Evolutionary conservation across 768 basidiomycete species (phyloP), one percentile per base, ranked within the genome.

Genomic region (Chalciporus chontae): DNA sequence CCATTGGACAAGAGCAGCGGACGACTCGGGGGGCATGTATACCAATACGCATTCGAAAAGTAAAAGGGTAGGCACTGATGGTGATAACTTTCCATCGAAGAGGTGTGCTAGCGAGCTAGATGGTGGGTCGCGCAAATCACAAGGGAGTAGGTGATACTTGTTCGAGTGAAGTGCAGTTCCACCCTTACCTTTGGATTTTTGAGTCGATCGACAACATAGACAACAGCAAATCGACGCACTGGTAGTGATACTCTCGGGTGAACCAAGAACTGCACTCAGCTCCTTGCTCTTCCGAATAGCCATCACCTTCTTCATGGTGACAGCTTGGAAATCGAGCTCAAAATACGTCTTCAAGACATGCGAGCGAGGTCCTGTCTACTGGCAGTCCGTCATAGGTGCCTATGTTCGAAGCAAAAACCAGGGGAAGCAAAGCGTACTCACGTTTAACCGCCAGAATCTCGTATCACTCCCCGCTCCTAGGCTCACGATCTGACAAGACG

Each of bases 381-480:
- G n/a, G 18, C 24, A 21, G 50, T 52, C 32, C 5, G 40, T 48
- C 40, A 46, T 52, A 10, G 29, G 48, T 37, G 21, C 23, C 15
- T 21, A n/a, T 3, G 59, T 17, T 59, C 55, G 47, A 38, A 17
- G 26, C 34, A 11, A 32, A 18, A 47, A 19, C 29, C 34, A 45
- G 43, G 40, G 21, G 21, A 21, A 21, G 21, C 21, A 21, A n/a
- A 18, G 47, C 40, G 37, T 38, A 50, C 87, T 71, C 71, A 91
- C 92, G 72, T 76, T 78, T 59, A 95, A 72, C 48, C 94, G 77
- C 94, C 95, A 99, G 65, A 90, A 98, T 46, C 96, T 74, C 3
- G 93, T 93, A 70, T 99, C 96, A 59, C 91, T 97, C 19, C 96
- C 96, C 2, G 94, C 88, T 0, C 96, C 96, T 26, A 97, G 68